phyloP scores from a whole-genome alignment of 2,329 filamentous ascomycete genomes.

The Coniochaeta hoffmannii region DNA sequence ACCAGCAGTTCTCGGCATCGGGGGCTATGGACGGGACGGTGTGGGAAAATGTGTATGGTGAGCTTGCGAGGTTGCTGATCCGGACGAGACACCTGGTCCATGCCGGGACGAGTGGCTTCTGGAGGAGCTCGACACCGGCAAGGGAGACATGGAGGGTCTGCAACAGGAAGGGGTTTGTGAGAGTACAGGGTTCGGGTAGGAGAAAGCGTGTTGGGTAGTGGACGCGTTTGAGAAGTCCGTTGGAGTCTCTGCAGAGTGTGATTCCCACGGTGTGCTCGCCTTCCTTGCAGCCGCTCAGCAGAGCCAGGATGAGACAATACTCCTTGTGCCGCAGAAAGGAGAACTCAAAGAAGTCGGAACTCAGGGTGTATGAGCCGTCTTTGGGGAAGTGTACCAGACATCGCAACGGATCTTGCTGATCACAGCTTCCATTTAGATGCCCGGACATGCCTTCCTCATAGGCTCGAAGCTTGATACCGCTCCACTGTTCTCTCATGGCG shows the following conservation, averaged over 20 bases:
- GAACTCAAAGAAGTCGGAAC: background rate
- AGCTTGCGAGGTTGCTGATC: background rate
- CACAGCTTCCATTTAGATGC: background rate
- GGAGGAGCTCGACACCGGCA: background rate
- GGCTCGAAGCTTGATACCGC: background rate
- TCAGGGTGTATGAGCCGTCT: background rate
- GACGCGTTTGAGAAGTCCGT: background rate
- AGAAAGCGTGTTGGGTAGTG: slow-evolving; percentile 4
- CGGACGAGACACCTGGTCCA: slow-evolving; percentile 6
- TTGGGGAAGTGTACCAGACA: slow-evolving; percentile 1
- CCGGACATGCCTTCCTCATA: background rate
- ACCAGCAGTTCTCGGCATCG: slow-evolving; percentile 6
- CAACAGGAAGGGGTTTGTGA: background rate
- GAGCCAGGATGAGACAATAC: background rate
- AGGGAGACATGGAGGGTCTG: background rate
- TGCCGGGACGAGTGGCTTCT: slow-evolving; percentile 4
- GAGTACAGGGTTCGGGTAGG: background rate
- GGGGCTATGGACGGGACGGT: slow-evolving; percentile 4
- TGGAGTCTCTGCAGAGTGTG: background rate
- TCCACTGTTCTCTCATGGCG: background rate
- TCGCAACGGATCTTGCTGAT: background rate
- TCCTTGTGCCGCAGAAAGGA: slow-evolving; percentile 1
- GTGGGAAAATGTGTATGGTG: slow-evolving; percentile 6
- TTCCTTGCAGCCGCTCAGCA: background rate
- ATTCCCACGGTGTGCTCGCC: slow-evolving; percentile 1